Base-by-base conservation (phyloP, 805 yeast genomes). In the Candida lessepsii region DNA sequence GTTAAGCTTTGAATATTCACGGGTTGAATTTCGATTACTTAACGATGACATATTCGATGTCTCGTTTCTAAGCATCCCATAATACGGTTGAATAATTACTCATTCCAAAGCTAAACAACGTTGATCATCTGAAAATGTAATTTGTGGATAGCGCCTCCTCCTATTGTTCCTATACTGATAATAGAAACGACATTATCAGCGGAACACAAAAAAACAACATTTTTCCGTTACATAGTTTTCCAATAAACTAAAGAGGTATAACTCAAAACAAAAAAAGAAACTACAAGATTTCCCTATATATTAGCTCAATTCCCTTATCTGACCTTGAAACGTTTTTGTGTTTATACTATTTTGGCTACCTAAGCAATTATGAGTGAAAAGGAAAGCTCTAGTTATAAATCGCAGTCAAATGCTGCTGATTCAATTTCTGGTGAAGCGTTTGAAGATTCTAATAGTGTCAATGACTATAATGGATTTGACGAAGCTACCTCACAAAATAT, bases 401-500 rank as follows among this genome's bases (percentile, higher is more conserved):
- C 35, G 4, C 27, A 21, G 3, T 32, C 35, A 9, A 13, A 21
- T 14, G 10, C 3, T 4, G 35, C 13, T 3, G 35, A 31, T 20
- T 32, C 35, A 9, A 9, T 32, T 3, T 18, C 13, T 7, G 35
- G 29, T 29, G 31, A 18, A 16, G 31, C 23, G 8, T 37, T 15
- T 26, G 35, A 32, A 14, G 42, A 39, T 13, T 37, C 41, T 3
- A 10, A 33, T 23, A 49, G 56, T 3, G 39, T 54, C 8, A 46
- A 47, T 35, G 59, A 58, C 19, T 59, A 58, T 36, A 48, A 38
- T n/a, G 51, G 51, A 15, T 43, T 48, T 28, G 48, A 40, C 20
- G 48, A 41, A 26, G 45, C 35, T 28, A 29, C 43, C 16, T 53
- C 61, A 50, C 26, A 53, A 48, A 42, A 35, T 13, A 13, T 51